Conservation (phyloP, 768 basidiomycete genomes). For the Termitomyces sp. region DNA sequence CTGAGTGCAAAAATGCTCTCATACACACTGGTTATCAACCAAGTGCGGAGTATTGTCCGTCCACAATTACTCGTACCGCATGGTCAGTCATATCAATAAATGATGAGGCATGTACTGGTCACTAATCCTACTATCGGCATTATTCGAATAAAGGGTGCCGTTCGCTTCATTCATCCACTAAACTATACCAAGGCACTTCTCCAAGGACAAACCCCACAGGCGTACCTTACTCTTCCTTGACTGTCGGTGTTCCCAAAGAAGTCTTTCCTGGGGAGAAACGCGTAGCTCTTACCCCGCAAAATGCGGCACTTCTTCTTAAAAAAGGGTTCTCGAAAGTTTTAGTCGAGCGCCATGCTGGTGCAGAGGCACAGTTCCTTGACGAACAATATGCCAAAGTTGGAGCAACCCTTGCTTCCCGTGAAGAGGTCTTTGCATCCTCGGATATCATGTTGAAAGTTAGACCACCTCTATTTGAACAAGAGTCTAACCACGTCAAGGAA, state of each 20-base stretch:
- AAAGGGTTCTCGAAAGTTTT: constrained; percentile 76
- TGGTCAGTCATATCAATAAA: constrained; percentile 12
- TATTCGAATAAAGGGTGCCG: constrained; percentile 21
- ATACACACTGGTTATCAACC: constrained; percentile 20
- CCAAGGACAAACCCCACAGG: constrained; percentile 26
- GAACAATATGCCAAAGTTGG: constrained; percentile 77
- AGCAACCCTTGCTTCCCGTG: constrained; percentile 67
- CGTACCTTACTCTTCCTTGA: constrained; percentile 64
- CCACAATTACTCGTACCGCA: constrained; percentile 5
- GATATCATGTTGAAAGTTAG: constrained; percentile 88
- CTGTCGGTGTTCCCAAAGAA: constrained; percentile 74
- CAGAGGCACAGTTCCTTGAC: constrained; percentile 72
- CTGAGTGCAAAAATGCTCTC: constrained; percentile 24
- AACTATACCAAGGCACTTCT: constrained; percentile 19
- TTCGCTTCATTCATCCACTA: constrained; percentile 25
- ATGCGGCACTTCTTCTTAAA: constrained; percentile 67
- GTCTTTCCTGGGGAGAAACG: constrained; percentile 73
- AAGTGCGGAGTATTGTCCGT: constrained; percentile 15
- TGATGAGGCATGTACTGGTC: neutral
- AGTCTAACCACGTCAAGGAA: constrained; percentile 56
- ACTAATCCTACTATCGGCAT: neutral
- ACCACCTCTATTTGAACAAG: constrained; percentile 61
- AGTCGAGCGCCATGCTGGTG: constrained; percentile 68
- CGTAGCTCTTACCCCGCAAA: constrained; percentile 78
- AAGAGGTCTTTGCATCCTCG: constrained; percentile 59